These are phyloP conservation scores for Cupressus sempervirens DNA, from an alignment of 75 land plant species.

Conservation along the genomic window DNA sequence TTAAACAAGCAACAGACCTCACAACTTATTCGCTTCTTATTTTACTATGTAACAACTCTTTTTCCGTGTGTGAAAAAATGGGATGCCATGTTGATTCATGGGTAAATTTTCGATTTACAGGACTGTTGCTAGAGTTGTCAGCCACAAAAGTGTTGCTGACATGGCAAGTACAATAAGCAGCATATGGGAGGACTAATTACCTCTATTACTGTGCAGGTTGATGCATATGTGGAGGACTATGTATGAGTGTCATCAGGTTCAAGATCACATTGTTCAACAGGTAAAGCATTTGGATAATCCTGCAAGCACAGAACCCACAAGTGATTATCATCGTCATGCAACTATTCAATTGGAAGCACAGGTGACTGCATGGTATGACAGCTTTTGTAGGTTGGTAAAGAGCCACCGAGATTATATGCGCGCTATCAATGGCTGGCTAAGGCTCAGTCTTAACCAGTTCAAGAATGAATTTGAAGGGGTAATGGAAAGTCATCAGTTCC, in stretches of 20 bases:
- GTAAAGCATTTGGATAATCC: constrained; percentile 53
- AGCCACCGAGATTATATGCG: constrained; percentile 72
- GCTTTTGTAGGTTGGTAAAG: constrained; percentile 52
- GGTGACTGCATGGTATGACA: constrained; percentile 69
- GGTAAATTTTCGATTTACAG: background rate
- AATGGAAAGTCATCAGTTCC: constrained; percentile 12
- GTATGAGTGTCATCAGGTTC: constrained; percentile 81
- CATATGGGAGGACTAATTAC: background rate
- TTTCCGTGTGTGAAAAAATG: background rate
- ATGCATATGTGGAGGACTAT: constrained; percentile 92
- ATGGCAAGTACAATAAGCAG: background rate
- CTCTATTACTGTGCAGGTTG: constrained; percentile 40
- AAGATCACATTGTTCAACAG: constrained; percentile 67
- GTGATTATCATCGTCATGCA: constrained; percentile 68
- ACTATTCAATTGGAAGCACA: constrained; percentile 74
- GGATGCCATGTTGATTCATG: background rate
- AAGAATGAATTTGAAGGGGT: constrained; percentile 17
- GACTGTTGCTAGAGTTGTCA: background rate
- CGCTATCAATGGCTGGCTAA: constrained; percentile 77
- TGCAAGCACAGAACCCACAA: constrained; percentile 56
- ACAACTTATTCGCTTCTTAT: background rate
- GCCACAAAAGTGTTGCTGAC: background rate
- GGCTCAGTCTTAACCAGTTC: constrained; percentile 54
- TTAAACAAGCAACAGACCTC: background rate
- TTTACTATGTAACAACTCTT: background rate